A percentile compares a stretch with the other conserved stretches of the same genome.
Conservation (phyloP, 1,284 basidiomycete species). For the Retiboletus fuscus region DNA sequence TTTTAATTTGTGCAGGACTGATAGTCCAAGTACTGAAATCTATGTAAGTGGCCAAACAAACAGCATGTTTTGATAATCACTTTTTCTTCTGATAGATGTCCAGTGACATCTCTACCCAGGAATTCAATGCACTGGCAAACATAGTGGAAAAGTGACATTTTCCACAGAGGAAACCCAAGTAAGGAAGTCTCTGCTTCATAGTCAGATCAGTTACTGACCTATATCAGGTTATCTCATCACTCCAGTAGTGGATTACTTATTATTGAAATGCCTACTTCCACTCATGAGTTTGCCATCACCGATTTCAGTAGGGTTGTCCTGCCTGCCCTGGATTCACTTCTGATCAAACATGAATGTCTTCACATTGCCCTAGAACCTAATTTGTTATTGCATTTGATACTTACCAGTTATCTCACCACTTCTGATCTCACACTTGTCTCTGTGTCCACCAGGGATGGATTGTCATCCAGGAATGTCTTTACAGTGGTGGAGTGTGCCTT, state of each 20-base stretch:
- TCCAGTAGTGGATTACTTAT: background rate
- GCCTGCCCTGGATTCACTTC: background rate
- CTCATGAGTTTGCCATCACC: background rate
- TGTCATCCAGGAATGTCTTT: background rate
- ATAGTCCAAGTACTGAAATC: background rate
- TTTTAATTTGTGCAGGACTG: too few relatives aligned
- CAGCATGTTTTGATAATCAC: background rate
- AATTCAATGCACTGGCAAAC: background rate
- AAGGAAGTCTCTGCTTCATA: background rate
- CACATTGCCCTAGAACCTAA: background rate
- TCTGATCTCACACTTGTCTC: background rate
- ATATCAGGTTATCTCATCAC: background rate
- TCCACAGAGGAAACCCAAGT: constrained; percentile 3
- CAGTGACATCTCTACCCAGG: background rate
- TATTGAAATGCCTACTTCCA: background rate
- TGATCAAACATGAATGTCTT: background rate
- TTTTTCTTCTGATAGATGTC: background rate
- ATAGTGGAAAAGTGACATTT: background rate
- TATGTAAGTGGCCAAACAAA: background rate
- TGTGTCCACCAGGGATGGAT: too few relatives aligned
- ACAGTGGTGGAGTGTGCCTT: background rate
- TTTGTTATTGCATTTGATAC: background rate
- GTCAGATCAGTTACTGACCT: background rate
- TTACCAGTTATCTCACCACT: background rate
- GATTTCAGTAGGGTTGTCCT: background rate